These are phyloP conservation scores for Westerdykella sp. DNA, from an alignment of 2,329 filamentous ascomycete species.

Conservation along the genomic window DNA sequence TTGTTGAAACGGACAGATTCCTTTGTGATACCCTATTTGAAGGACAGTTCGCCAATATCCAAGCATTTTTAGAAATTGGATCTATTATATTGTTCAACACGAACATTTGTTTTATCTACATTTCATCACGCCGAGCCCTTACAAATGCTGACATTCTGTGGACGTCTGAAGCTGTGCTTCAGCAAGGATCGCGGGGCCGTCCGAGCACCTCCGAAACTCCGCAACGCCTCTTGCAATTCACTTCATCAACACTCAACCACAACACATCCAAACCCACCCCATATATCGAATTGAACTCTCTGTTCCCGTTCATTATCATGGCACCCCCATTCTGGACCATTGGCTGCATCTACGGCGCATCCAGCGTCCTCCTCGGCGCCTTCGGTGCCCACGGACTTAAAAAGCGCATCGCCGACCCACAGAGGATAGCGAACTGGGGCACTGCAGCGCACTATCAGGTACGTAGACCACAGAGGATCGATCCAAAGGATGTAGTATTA, in stretches of 20 bases:
- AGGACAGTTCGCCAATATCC: no score
- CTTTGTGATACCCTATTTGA: no score
- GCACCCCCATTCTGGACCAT: constrained; percentile 52
- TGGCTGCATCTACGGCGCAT: constrained; percentile 57
- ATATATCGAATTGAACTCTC: constrained; percentile 1
- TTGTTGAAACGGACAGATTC: no score
- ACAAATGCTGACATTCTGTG: neutral
- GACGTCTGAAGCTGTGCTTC: neutral
- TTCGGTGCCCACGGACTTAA: constrained; percentile 65
- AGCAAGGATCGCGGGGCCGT: constrained; percentile 2
- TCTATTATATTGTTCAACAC: no score
- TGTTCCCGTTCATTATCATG: constrained; percentile 13
- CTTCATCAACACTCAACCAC: neutral
- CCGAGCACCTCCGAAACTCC: constrained; percentile 15
- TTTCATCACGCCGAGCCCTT: no score
- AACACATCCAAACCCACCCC: neutral
- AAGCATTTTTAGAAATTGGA: no score
- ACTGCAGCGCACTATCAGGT: constrained; percentile 66
- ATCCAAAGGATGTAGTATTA: no score
- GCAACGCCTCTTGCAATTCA: constrained; percentile 4
- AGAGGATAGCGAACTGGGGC: constrained; percentile 53
- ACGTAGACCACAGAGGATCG: neutral
- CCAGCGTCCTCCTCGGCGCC: constrained; percentile 56
- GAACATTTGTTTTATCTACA: no score
- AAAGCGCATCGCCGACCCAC: constrained; percentile 53